phyloP scores from a whole-genome alignment of 805 yeast species.

The Suhomyces xylopsoci region DNA sequence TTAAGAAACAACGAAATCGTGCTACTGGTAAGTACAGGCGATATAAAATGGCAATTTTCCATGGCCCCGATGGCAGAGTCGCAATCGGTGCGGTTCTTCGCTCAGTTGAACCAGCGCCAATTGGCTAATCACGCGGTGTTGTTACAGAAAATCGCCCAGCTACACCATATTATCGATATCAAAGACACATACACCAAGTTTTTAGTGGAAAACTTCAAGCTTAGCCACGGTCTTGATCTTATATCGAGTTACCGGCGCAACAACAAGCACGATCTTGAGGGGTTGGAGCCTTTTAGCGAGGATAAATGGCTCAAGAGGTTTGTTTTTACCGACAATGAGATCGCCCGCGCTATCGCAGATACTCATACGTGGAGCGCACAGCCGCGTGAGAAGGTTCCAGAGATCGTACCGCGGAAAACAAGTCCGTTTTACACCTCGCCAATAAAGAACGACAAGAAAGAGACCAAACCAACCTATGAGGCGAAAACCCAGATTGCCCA shows the following conservation, averaged over 20 bases:
- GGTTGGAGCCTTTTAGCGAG: conserved; percentile 6
- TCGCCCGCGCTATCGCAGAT: background rate
- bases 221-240: conserved; percentile 33
- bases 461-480: background rate
- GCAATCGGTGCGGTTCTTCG: conserved; percentile 14
- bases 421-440: conserved; percentile 8
- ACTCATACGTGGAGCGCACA: background rate
- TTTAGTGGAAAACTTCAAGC: conserved; percentile 32
- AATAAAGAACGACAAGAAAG: background rate
- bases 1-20: background rate
- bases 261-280: conserved; percentile 7
- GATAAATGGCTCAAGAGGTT: conserved; percentile 1
- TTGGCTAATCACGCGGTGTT: conserved; percentile 19
- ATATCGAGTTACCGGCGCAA: conserved; percentile 26
- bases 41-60: background rate
- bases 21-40: conserved; percentile 3
- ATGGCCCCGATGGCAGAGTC: conserved; percentile 8
- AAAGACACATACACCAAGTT: conserved; percentile 34
- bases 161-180: conserved; percentile 18
- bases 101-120: conserved; percentile 19
- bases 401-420: background rate
- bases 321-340: background rate
- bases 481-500: background rate
- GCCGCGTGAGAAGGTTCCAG: background rate
- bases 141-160: conserved; percentile 13